phyloP scores from a whole-genome alignment of 1,139 yeast species.

The Nakaseomyces nivariensis region DNA sequence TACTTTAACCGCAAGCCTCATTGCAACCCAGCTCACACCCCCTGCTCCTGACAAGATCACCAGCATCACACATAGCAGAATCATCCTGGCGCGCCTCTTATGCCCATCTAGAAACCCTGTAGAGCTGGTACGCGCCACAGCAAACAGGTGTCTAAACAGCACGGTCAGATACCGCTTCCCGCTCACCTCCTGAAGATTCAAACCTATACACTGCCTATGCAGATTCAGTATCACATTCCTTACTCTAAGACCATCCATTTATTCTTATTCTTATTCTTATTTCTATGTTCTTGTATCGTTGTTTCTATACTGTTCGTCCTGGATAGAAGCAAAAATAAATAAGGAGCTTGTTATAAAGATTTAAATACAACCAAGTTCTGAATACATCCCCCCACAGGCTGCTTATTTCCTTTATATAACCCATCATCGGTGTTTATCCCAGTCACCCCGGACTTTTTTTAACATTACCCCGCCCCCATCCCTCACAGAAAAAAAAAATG shows the following conservation, averaged over 20 bases:
- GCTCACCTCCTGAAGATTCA: not conserved
- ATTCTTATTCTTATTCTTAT: not conserved
- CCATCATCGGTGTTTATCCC: too few relatives aligned
- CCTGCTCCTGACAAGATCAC: not conserved
- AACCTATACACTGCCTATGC: constrained; percentile 1
- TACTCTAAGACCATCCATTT: not conserved
- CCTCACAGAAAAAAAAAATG: too few relatives aligned
- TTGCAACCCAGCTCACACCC: not conserved
- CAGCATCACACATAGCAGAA: not conserved
- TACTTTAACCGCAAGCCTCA: constrained; percentile 4
- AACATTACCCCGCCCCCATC: too few relatives aligned
- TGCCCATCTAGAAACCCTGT: constrained; percentile 1
- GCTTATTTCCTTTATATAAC: too few relatives aligned
- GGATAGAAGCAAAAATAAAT: too few relatives aligned
- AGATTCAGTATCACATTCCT: not conserved
- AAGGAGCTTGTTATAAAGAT: too few relatives aligned
- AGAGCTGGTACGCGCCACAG: not conserved
- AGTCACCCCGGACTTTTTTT: too few relatives aligned
- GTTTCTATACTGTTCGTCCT: too few relatives aligned
- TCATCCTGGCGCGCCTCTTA: constrained; percentile 2
- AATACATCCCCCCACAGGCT: too few relatives aligned
- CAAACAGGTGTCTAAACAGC: not conserved
- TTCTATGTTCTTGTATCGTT: too few relatives aligned
- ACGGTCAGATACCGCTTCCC: constrained; percentile 1
- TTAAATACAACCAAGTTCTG: too few relatives aligned